Evolutionary conservation across 805 yeast genomes (phyloP).

Genomic region (Myxozyma melibiosi): DNA sequence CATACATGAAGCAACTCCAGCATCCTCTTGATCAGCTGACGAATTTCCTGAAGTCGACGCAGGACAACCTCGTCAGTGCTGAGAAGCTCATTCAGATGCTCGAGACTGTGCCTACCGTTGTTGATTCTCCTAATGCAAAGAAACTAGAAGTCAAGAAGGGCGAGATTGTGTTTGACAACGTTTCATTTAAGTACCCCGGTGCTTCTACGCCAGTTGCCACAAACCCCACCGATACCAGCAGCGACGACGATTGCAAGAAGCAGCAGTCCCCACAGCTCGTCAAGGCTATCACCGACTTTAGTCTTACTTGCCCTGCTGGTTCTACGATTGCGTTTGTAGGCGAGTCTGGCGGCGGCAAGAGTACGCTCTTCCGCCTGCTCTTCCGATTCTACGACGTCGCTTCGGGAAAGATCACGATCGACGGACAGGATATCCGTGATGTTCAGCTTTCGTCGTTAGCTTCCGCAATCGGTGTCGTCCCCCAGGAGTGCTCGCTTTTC

Average conservation of each 20-base stretch:
- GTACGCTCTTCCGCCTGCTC: conserved; percentile 77
- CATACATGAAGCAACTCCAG: conserved; percentile 31
- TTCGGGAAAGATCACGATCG: conserved; percentile 64
- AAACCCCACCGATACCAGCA: background rate
- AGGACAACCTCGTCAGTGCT: conserved; percentile 29
- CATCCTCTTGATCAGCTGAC: conserved; percentile 30
- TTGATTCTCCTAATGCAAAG: conserved; percentile 16
- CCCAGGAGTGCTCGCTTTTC: conserved; percentile 86
- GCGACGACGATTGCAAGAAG: background rate
- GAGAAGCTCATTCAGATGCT: conserved; percentile 25
- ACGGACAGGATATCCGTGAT: conserved; percentile 61
- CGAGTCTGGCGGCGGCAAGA: conserved; percentile 93
- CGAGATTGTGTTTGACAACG: conserved; percentile 58
- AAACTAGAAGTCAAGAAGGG: conserved; percentile 8
- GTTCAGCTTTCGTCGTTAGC: conserved; percentile 73
- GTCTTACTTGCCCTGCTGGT: conserved; percentile 68
- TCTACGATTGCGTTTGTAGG: conserved; percentile 93
- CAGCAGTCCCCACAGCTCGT: background rate
- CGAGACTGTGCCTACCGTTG: conserved; percentile 24
- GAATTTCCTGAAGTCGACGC: conserved; percentile 20
- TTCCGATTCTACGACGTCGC: conserved; percentile 81
- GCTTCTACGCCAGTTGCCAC: conserved; percentile 48
- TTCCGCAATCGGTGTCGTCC: conserved; percentile 77
- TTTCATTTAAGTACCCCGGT: conserved; percentile 69
- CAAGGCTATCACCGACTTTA: conserved; percentile 59